phyloP scores from a whole-genome alignment of 257 asterid species.

The Solanum corneliomulleri region DNA sequence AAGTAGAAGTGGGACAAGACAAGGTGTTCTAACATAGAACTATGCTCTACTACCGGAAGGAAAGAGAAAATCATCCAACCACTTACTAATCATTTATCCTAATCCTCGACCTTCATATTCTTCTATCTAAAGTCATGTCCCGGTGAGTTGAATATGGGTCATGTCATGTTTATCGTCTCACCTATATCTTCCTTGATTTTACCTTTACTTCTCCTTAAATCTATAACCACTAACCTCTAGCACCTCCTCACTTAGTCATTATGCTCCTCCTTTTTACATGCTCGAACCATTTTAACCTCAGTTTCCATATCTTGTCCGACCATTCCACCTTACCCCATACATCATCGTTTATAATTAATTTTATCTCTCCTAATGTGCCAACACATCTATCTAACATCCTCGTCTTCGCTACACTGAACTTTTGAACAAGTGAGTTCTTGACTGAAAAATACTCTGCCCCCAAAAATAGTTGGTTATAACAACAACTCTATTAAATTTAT shows the following conservation, averaged over 20 bases:
- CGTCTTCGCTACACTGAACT: neutral
- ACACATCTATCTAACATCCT: neutral
- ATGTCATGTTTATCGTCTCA: neutral
- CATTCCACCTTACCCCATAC: neutral
- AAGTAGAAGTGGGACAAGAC: neutral
- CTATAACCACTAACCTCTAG: neutral
- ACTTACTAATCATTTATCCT: neutral
- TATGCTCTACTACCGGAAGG: neutral
- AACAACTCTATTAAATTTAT: neutral
- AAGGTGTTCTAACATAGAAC: neutral
- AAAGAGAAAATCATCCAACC: neutral
- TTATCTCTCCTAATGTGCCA: neutral
- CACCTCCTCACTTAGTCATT: neutral
- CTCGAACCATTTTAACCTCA: neutral
- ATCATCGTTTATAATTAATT: neutral
- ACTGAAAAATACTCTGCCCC: neutral
- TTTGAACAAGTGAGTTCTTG: neutral
- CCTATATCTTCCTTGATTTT: accelerated
- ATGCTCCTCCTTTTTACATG: neutral
- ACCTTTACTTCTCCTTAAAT: neutral
- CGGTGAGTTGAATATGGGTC: no score
- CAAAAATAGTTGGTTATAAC: no score
- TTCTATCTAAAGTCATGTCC: no score
- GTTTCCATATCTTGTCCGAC: neutral
- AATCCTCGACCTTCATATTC: no score